Evolutionary conservation across 2,329 filamentous ascomycete genomes (phyloP), one percentile per base, ranked within the genome.

Genomic region (Penicillium freii): DNA sequence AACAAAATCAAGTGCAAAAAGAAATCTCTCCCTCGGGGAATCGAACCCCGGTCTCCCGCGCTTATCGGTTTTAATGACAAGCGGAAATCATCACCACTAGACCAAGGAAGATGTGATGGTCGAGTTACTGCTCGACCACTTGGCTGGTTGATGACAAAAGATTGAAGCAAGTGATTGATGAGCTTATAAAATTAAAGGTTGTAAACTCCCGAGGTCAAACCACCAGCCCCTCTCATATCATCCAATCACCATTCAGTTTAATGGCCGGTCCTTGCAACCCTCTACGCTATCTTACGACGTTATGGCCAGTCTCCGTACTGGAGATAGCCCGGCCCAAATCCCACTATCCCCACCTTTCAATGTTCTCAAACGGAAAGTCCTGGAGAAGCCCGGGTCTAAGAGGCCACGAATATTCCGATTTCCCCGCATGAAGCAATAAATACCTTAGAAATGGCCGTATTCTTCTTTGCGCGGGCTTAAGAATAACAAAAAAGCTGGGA

Each of bases 31-130:
- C 69, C 70, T 67, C 63, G 65, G 65, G 68, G 71, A 71, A 73
- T 73, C 70, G 70, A 72, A 73, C 70, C 68, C 68, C 68, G 71
- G 72, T 71, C 71, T 70, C 66, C 71, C 71, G 72, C 70, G 71
- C 71, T 70, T 63, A 60, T 63, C 58, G 46, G 61, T 63, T 8
- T 59, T 67, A 64, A 59, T 73, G 71, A 73, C 70, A 73, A 72
- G 70, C 71, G 72, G 71, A 73, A 69, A 73, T 73, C 71, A 73
- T 73, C 70, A 73, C 71, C 70, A 73, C 71, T 73, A 73, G 70
- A 72, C 71, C 71, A 73, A 67, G 65, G 65, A 67, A 67, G 65
- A 67, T 56, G 31, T 7, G 39, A 47, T 61, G 55, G 46, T 17
- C 31, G 59, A 66, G 64, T 66, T 66, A 64, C 64, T 53, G 57